Evolutionary conservation across 768 basidiomycete genomes (phyloP).

Genomic region (Dioszegia aurantiaca): DNA sequence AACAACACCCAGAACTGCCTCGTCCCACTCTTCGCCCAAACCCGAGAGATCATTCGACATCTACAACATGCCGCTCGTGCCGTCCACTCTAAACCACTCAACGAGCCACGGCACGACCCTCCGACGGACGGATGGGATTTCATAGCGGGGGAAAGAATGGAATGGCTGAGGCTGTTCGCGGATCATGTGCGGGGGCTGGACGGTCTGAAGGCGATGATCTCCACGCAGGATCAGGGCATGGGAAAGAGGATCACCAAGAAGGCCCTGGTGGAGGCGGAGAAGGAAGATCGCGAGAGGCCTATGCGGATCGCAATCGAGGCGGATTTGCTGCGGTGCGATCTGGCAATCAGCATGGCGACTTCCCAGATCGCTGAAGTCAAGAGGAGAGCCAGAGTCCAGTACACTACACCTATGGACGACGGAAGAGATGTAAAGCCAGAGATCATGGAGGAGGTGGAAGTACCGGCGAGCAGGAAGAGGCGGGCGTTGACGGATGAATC

Average conservation of each 20-base stretch:
- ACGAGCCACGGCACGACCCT: too few relatives aligned
- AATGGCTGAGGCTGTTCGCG: constrained; percentile 11
- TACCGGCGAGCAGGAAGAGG: background rate
- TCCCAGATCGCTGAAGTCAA: constrained; percentile 25
- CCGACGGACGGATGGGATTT: background rate
- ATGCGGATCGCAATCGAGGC: constrained; percentile 31
- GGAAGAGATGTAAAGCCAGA: too few relatives aligned
- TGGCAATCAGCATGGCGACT: constrained; percentile 33
- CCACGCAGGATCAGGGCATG: background rate
- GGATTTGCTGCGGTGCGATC: constrained; percentile 24
- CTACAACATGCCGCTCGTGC: constrained; percentile 23
- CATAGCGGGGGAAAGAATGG: constrained; percentile 6
- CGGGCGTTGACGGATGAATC: constrained; percentile 11
- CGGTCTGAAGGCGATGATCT: background rate
- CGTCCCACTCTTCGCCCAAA: constrained; percentile 18
- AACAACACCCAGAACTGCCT: constrained; percentile 1
- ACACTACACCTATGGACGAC: background rate
- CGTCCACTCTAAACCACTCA: background rate
- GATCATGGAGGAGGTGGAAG: constrained; percentile 3
- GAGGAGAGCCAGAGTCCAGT: constrained; percentile 11
- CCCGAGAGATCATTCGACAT: constrained; percentile 11
- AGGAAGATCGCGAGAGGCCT: constrained; percentile 17
- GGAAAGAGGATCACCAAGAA: constrained; percentile 7
- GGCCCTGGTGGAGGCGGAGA: constrained; percentile 8
- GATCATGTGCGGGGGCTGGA: constrained; percentile 10